Base-by-base conservation (phyloP, 2,329 filamentous ascomycete genomes). In the Colletotrichum sp. region DNA sequence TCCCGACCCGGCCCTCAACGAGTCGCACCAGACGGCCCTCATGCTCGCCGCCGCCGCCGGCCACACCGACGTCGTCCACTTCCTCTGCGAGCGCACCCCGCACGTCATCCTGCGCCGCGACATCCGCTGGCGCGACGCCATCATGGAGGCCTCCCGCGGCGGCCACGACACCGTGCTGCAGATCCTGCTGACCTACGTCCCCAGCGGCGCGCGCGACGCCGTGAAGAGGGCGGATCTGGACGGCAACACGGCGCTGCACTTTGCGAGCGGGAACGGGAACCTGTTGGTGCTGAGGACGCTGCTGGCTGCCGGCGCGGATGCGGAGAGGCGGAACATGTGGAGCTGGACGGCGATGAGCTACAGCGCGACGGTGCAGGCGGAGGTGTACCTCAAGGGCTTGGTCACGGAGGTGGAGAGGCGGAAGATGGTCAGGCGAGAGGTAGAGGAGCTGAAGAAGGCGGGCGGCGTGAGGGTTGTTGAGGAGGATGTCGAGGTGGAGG, bases 211-310 rank as follows among this genome's bases (percentile, higher is more conserved):
- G 0, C 83, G 84, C 27, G 86, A 86, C 1, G 89, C 90, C 5
- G 88, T 94, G 8, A 87, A 87, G 61, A 86, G 89, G 34, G 87
- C 88, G 6, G 95, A 98, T 80, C 80, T 88, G 2, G 90, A 94
- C 74, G 95, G 95, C n/a, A 97, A 97, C 82, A 97, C 95, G 4
- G 94, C 95, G 1, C 87, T 98, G 58, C 95, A 98, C 85, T 96
- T 97, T 85, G 96, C 96, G 15, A 95, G 93, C 80, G 94, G 94
- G 61, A 94, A 94, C 80, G 95, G 95, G 2, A 94, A 96, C 79
- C 84, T 97, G 61, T 91, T 96, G 70, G 94, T 95, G 1, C 85
- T 97, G 70, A 89, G 95, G 58, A 94, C 95, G 43, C 87, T 98
- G 69, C 88, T 98, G 15, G 92, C 94, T 5, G 94, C 94, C 1